These are phyloP conservation scores for Penicillium glabrum DNA, from an alignment of 2,329 filamentous ascomycete species.

Conservation along the genomic window DNA sequence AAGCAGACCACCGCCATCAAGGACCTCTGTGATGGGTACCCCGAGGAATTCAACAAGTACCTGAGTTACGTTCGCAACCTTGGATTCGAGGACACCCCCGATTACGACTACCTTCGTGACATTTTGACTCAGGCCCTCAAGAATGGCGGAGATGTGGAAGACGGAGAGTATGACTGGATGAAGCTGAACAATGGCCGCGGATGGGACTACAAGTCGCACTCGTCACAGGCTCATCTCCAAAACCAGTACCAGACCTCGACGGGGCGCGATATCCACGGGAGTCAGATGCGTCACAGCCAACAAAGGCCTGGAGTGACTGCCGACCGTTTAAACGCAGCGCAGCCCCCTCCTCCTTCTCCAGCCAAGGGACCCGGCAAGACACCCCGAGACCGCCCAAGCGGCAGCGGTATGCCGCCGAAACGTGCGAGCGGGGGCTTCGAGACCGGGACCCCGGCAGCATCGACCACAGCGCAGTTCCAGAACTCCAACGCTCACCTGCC, in stretches of 20 bases:
- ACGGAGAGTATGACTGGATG: constrained; percentile 99
- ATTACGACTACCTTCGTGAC: constrained; percentile 96
- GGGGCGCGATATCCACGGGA: constrained; percentile 78
- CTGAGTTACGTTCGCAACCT: constrained; percentile 95
- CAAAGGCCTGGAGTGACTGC: constrained; percentile 67
- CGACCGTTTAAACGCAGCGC: constrained; percentile 90
- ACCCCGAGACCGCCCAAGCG: constrained; percentile 69
- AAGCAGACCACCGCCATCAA: constrained; percentile 98
- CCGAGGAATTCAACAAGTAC: constrained; percentile 97
- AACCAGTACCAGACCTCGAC: constrained; percentile 80
- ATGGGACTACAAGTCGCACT: constrained; percentile 77
- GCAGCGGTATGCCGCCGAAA: constrained; percentile 71
- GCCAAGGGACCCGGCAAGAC: constrained; percentile 75
- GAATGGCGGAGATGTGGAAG: constrained; percentile 90
- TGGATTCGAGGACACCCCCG: constrained; percentile 95
- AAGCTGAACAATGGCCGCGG: constrained; percentile 92
- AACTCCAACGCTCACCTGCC: constrained; percentile 88
- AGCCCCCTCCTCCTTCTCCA: constrained; percentile 83
- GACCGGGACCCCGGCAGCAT: constrained; percentile 79
- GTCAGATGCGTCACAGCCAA: constrained; percentile 58
- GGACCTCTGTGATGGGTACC: constrained; percentile 93
- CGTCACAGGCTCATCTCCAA: constrained; percentile 72
- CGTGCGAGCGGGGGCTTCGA: constrained; percentile 68
- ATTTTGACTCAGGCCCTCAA: constrained; percentile 95
- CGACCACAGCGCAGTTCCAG: constrained; percentile 94